Evolutionary conservation across 257 asterid species (phyloP), one percentile per base, ranked within the genome.

Genomic region (Linaria vulgaris): DNA sequence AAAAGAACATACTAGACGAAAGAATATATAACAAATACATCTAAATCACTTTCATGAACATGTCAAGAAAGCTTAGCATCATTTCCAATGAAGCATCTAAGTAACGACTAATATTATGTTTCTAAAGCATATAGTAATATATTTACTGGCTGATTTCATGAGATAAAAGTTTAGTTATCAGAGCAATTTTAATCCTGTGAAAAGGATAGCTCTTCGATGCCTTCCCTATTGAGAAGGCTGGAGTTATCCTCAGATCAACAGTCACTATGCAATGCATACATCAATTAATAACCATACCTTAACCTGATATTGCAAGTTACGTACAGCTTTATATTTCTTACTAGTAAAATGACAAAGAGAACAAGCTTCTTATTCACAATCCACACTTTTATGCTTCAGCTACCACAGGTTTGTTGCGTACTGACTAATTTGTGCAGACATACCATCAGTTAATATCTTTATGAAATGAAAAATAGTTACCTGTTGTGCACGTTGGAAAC

Each of bases 11-110:
- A 54, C 59, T 19, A 58, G 41, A 25, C 20, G 27, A 21, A 34
- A 3, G 39, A 50, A 25, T 8, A 20, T 17, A 56, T 25, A 22
- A 2, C n/a, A 30, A 54, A 13, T 43, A 20, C 44, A 65, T 21
- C 51, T 2, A 16, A 14, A 49, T 54, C 46, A 54, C 38, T 62
- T 5, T 25, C 34, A 63, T 21, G 51, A 60, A 51, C 22, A 47
- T 17, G 10, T 30, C 53, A 20, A 41, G 38, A 21, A 6, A 5
- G 39, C n/a, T 59, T 10, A 59, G 37, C 21, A 11, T 23, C 30
- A 31, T 19, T 13, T 22, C 1, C n/a, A n/a, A n/a, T n/a, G 69
- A 46, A 11, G 65, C 22, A 55, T 69, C 59, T 44, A 22, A 50
- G 45, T 12, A 14, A 30, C 57, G 17, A 52, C 20, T 47, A 56